Base-by-base conservation (phyloP, 2,329 filamentous ascomycete species). In the Exophiala sp. region DNA sequence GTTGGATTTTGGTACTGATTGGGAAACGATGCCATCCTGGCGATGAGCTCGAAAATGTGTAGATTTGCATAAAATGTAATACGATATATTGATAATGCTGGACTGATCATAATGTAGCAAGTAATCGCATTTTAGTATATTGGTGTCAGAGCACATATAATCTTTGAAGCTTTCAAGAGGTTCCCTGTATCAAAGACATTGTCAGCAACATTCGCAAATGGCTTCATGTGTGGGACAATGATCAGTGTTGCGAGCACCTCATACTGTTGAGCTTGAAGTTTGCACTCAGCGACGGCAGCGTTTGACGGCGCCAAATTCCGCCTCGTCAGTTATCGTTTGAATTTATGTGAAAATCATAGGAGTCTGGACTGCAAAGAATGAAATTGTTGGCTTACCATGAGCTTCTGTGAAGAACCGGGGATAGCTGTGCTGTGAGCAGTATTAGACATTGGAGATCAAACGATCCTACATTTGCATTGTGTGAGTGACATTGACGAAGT, bases 191-290 rank as follows among this genome's bases (percentile, higher is more conserved):
- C 11, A 16, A 21, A 49, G n/a, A 16, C 24, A 29, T 11, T 14
- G 36, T 40, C 47, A 32, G 47, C 39, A n/a, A 29, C 36, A 18
- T 45, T 16, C n/a, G 8, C 18, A 10, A 11, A n/a, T 38, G 12
- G 9, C 18, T 11, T 38, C 20, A n/a, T 11, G 14, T 24, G 12
- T 11, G 10, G 1, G 6, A 33, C n/a, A 12, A 51, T 38, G 33
- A 29, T 44, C n/a, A 5, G 21, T 43, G 16, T 42, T 40, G n/a
- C 32, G 16, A 40, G 52, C 55, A 52, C 50, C 57, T 60, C 57
- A 60, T 53, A 60, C 57, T 60, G 57, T 60, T 60, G 57, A 60
- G 57, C 50, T 60, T 60, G 57, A 54, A 54, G 56, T 60, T 59
- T 60, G 40, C 47, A 60, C 54, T 60, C 57, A 60, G 50, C 54